Base-by-base conservation (phyloP, 306 rosid species). In the Dalbergia cultrata region DNA sequence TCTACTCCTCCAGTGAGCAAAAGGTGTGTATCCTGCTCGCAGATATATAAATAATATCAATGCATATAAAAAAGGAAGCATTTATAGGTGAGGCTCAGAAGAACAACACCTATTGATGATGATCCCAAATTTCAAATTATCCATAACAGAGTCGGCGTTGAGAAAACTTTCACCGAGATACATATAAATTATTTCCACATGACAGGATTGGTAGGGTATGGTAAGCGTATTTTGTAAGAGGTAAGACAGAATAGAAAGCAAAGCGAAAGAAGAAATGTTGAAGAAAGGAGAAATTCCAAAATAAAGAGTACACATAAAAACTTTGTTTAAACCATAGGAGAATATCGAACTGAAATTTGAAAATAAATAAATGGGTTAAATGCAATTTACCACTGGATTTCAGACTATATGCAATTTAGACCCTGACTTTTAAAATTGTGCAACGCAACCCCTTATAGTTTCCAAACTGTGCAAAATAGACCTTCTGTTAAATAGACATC, bases 1-100 rank as follows among this genome's bases (percentile, higher is more conserved):
- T 96, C 99, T 2, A 92, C 72, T 59, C 98, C 99, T 39, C 99
- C 99, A 67, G 98, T 96, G 70, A 96, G 89, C 82, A 96, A 85
- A 87, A 90, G 92, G 85, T 87, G 93, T 21, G 97, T 87, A 82
- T 96, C 97, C 99, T 96, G 88, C 60, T 26, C 86, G 67, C 83
- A 75, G 21, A 70, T 80, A 31, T 9, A 59, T 13, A 84, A 64
- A 67, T 44, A 61, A 63, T 37, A 81, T 65, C 10, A 74, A 60
- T 75, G 65, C 70, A 75, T 59, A 12, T 45, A 26, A 34, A 44
- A 57, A 76, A 73, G 54, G 22, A 31, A 13, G 45, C 68, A 45
- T 16, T 33, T 57, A 6, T 31, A n/a, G 26, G 67, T 53, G 14
- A 64, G 76, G 43, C 39, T 63, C 8, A 70, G 37, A 83, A 35